phyloP scores from a whole-genome alignment of 768 basidiomycete genomes.

The Phlebiopsis flavidoalba region DNA sequence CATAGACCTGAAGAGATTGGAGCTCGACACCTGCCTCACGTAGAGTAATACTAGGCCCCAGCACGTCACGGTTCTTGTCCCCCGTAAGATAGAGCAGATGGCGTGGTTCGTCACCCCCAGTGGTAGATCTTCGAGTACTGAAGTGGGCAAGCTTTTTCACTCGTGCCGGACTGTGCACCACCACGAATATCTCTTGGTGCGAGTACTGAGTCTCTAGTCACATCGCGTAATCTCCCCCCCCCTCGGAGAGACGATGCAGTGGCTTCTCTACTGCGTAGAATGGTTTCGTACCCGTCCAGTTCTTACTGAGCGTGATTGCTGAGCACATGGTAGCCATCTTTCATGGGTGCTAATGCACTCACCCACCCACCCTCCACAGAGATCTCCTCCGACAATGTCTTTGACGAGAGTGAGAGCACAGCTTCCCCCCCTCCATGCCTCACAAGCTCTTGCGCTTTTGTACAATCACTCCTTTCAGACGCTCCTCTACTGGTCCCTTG shows the following conservation, averaged over 20 bases:
- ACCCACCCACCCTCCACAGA: background rate
- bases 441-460: slow-evolving; percentile 74
- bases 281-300: slow-evolving; percentile 54
- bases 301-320: background rate
- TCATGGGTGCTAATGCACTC: background rate
- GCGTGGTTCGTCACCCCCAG: slow-evolving; percentile 9
- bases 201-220: slow-evolving; percentile 19
- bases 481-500: slow-evolving; percentile 29
- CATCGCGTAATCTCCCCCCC: slow-evolving; percentile 27
- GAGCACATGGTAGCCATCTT: background rate
- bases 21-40: slow-evolving; percentile 38
- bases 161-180: slow-evolving; percentile 51
- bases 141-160: slow-evolving; percentile 62
- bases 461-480: slow-evolving; percentile 56
- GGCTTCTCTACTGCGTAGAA: slow-evolving; percentile 73
- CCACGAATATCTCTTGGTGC: slow-evolving; percentile 37
- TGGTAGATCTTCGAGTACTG: slow-evolving; percentile 41
- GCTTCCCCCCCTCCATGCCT: slow-evolving; percentile 59
- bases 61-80: slow-evolving; percentile 78
- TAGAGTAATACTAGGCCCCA: slow-evolving; percentile 51
- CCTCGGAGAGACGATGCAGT: slow-evolving; percentile 47
- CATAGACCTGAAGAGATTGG: slow-evolving; percentile 60
- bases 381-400: no score
- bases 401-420: slow-evolving; percentile 21
- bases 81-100: slow-evolving; percentile 74